A percentile compares a stretch with the other conserved stretches of the same genome.
Conservation (phyloP, 208 protist species). For the Perkinsela sp. region DNA sequence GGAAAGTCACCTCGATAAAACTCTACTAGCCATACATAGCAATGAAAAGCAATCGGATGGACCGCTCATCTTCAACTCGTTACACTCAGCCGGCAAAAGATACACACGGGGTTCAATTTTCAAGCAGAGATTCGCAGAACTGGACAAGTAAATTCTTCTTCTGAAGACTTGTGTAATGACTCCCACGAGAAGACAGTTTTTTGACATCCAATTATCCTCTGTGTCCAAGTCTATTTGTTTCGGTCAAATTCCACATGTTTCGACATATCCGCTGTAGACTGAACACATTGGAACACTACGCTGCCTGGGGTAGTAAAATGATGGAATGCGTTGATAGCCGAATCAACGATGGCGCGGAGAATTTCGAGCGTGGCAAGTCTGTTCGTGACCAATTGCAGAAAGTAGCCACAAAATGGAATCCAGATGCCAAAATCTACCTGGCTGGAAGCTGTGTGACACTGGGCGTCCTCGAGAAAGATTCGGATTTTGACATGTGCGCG, state of each 20-base stretch:
- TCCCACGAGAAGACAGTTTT: too few species aligned
- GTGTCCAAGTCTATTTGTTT: too few species aligned
- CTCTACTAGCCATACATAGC: neutral
- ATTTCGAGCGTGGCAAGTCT: constrained; percentile 38
- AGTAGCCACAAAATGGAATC: constrained; percentile 51
- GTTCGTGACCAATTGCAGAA: constrained; percentile 44
- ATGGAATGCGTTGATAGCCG: constrained; percentile 38
- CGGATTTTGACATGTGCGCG: constrained; percentile 51
- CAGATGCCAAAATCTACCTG: constrained; percentile 58
- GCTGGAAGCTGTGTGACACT: constrained; percentile 51
- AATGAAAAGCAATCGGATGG: neutral
- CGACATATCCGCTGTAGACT: neutral
- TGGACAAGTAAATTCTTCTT: neutral
- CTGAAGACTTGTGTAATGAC: too few species aligned
- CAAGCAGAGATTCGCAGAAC: neutral
- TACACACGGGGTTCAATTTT: neutral
- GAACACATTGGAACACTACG: constrained; percentile 19
- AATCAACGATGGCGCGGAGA: constrained; percentile 30
- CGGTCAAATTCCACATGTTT: neutral
- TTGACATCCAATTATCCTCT: too few species aligned
- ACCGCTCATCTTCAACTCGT: neutral
- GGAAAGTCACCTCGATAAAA: neutral
- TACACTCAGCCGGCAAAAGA: neutral
- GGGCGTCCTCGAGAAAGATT: constrained; percentile 64
- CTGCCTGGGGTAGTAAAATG: constrained; percentile 28